Evolutionary conservation across 2,329 filamentous ascomycete genomes (phyloP).

Genomic region (Magnaporthiopsis incrustans): DNA sequence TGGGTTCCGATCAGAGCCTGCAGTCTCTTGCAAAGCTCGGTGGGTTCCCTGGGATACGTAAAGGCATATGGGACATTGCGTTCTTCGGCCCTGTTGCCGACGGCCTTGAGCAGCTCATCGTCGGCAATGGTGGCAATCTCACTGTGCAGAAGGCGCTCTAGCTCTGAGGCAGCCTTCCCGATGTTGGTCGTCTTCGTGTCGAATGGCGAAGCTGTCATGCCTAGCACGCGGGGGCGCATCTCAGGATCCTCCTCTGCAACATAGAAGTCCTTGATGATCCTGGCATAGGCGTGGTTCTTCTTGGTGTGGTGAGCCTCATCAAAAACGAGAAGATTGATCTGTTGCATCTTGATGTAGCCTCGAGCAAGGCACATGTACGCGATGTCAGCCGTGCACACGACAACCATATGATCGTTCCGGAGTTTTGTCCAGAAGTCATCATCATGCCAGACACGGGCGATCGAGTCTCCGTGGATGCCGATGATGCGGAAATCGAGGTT

Average conservation of each 20-base stretch:
- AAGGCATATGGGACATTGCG: constrained; percentile 8
- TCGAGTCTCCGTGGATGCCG: constrained; percentile 66
- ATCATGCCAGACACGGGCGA: constrained; percentile 26
- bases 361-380: constrained; percentile 70
- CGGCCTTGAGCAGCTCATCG: constrained; percentile 18
- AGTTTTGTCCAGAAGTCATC: constrained; percentile 43
- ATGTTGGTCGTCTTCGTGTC: constrained; percentile 70
- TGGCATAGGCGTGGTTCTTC: constrained; percentile 83
- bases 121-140: constrained; percentile 68
- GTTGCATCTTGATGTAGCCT: constrained; percentile 69
- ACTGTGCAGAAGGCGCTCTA: constrained; percentile 72
- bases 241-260: constrained; percentile 33
- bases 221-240: constrained; percentile 69
- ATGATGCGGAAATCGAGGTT: constrained; percentile 73
- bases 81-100: constrained; percentile 1
- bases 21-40: constrained; percentile 54
- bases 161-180: constrained; percentile 56
- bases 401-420: constrained; percentile 61
- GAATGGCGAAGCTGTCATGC: constrained; percentile 95
- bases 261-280: constrained; percentile 86
- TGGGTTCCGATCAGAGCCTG: constrained; percentile 33
- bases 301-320: constrained; percentile 97
- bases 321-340: constrained; percentile 86
- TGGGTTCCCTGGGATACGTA: constrained; percentile 47
- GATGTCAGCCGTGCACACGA: constrained; percentile 90